Conservation (phyloP, 106 monocot genomes). For the Agapanthus africanus region DNA sequence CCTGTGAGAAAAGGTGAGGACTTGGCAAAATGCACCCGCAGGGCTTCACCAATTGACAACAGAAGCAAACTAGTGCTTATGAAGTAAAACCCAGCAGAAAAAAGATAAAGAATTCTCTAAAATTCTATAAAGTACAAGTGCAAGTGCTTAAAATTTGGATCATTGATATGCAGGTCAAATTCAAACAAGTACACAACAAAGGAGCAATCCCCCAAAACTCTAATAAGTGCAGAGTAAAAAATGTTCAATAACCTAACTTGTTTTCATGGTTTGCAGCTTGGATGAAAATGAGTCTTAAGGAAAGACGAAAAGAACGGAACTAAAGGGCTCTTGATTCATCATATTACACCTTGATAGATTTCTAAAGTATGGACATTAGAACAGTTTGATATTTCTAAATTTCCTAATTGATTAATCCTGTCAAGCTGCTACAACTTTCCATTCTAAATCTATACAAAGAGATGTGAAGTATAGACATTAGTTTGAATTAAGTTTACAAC, state of each 20-base stretch:
- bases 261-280: background rate
- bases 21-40: background rate
- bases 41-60: background rate
- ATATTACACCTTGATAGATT: background rate
- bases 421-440: background rate
- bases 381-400: background rate
- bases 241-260: background rate
- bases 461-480: background rate
- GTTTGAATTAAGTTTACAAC: background rate
- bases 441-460: background rate
- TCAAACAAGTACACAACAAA: too few relatives aligned
- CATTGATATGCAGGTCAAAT: too few relatives aligned
- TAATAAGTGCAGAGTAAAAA: background rate
- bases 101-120: background rate
- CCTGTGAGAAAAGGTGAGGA: background rate
- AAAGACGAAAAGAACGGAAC: background rate
- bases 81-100: too few relatives aligned
- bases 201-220: too few relatives aligned
- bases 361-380: background rate
- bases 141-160: too few relatives aligned
- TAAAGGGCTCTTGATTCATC: background rate
- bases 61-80: too few relatives aligned
- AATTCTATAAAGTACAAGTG: too few relatives aligned
- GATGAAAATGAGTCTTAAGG: background rate
- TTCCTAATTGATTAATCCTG: background rate